phyloP scores from a whole-genome alignment of 768 basidiomycete species.

The Lentinula sp. region DNA sequence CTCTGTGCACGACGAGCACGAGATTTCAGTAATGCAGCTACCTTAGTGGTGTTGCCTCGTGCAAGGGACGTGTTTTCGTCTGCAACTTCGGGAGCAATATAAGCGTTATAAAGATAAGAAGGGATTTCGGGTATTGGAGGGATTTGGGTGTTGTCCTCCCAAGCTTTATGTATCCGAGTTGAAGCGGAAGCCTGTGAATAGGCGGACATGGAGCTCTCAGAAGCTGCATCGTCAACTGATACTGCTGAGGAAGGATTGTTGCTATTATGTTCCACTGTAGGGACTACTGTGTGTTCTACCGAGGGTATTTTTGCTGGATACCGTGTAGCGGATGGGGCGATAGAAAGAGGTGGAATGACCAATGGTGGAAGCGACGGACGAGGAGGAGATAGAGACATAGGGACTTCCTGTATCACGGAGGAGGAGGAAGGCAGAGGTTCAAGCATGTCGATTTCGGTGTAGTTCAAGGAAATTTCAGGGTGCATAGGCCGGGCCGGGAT shows the following conservation, averaged over 20 bases:
- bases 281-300: background rate
- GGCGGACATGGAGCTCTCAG: background rate
- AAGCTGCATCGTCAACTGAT: background rate
- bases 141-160: background rate
- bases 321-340: background rate
- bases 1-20: conserved; percentile 1
- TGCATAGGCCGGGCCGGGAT: background rate
- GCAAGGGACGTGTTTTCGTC: background rate
- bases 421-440: background rate
- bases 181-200: conserved; percentile 4
- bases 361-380: background rate
- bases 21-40: background rate
- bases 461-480: background rate
- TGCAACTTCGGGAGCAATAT: background rate
- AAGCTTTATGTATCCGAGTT: background rate
- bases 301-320: background rate
- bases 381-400: background rate
- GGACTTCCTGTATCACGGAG: background rate
- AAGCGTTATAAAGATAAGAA: too few relatives aligned
- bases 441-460: background rate
- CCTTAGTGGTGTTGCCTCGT: background rate
- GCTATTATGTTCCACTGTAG: background rate
- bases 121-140: background rate
- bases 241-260: background rate
- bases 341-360: background rate